A percentile compares a stretch with the other conserved stretches of the same genome.
Conservation (phyloP, 768 basidiomycete species). For the Naganishia friedmannii region DNA sequence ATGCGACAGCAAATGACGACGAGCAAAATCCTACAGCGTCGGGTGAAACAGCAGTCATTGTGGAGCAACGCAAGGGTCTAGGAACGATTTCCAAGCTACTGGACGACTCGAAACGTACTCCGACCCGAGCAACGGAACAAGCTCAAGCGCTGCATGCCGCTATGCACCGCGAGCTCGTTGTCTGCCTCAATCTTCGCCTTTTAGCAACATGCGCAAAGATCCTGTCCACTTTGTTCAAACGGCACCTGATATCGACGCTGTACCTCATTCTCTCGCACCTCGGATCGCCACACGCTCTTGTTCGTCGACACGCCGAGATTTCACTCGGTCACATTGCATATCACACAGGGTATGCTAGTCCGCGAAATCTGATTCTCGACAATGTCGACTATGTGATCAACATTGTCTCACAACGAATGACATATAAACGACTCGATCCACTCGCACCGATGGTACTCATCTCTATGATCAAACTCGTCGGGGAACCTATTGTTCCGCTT, state of each 20-base stretch:
- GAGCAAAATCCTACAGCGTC: conserved; percentile 29
- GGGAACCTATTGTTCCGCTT: conserved; percentile 76
- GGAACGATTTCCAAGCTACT: conserved; percentile 60
- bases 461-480: conserved; percentile 80
- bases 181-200: conserved; percentile 67
- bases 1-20: conserved; percentile 32
- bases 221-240: conserved; percentile 67
- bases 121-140: conserved; percentile 41
- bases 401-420: conserved; percentile 77
- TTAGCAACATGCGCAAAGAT: conserved; percentile 70
- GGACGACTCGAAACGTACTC: conserved; percentile 43
- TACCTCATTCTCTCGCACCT: conserved; percentile 85
- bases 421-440: conserved; percentile 71
- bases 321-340: conserved; percentile 68
- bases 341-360: conserved; percentile 81
- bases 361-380: conserved; percentile 79
- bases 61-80: conserved; percentile 69
- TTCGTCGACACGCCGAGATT: conserved; percentile 72
- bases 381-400: conserved; percentile 97
- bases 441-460: conserved; percentile 85
- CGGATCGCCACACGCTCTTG: conserved; percentile 65
- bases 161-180: conserved; percentile 67
- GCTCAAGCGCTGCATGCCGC: conserved; percentile 38
- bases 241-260: conserved; percentile 70
- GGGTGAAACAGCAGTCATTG: conserved; percentile 50